Base-by-base conservation (phyloP, 1,284 basidiomycete genomes). In the Cystobasidium sp. region DNA sequence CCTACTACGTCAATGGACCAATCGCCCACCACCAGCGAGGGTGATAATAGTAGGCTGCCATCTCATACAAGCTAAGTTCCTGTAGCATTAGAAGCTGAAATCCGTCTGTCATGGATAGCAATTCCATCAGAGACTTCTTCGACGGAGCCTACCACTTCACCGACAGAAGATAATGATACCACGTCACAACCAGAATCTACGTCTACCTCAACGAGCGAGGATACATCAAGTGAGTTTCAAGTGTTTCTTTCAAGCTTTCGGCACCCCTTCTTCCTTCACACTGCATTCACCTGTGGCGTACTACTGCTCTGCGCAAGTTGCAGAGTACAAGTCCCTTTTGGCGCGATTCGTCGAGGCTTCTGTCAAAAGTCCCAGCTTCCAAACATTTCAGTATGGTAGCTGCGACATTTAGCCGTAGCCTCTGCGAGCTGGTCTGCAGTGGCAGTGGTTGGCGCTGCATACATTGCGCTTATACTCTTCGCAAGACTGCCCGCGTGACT, bases 1-100 rank as follows among this genome's bases (percentile, higher is more conserved):
- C n/a, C 58, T 43, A 22, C 6, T 18, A 37, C 24, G 1, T n/a
- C 64, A 51, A 53, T 52, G 39, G 64, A 53, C 6, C 64, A 66
- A 18, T 39, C 64, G n/a, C 7, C 64, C 9, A 31, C 43, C 18
- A 43, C 64, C 18, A 53, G 52, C 47, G 64, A 37, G 12, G 14
- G 20, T 59, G 20, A 59, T 39, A 59, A 43, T 59, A 18, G 56
- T 59, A 31, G n/a, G 9, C 56, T 18, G n/a, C 12, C n/a, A 8
- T 12, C 7, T 59, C 6, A 39, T n/a, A 59, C 56, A 22, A n/a
- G 5, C 5, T 20, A 20, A 20, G 9, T 9, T n/a, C 44, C 12
- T 9, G 12, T 44, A 5, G 12, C 24, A n/a, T 62, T 31, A 14
- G 14, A 43, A 37, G 9, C 14, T 41, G 14, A 39, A 37, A 44